phyloP scores from a whole-genome alignment of 1,284 basidiomycete genomes.

The Tilletiaria anomala region DNA sequence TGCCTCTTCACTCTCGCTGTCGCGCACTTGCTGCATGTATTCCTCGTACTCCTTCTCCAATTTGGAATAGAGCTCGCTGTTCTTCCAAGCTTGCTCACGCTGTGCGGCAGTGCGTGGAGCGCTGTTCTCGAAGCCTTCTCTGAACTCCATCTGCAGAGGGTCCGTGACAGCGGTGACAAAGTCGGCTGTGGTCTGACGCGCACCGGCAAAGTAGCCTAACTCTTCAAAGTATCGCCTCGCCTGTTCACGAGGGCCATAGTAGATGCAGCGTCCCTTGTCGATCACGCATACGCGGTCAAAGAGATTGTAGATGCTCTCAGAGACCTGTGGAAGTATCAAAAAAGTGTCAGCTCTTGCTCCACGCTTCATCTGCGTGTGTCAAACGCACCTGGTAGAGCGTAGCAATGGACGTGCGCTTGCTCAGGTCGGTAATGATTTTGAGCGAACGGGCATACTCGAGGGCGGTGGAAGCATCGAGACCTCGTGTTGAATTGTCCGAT shows the following conservation, averaged over 20 bases:
- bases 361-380: too few species aligned
- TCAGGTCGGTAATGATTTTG: slow-evolving; percentile 22
- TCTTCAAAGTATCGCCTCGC: slow-evolving; percentile 22
- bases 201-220: slow-evolving; percentile 22
- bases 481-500: slow-evolving; percentile 27
- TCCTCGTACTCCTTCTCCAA: slow-evolving; percentile 17
- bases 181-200: slow-evolving; percentile 27
- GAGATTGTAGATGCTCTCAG: slow-evolving; percentile 21
- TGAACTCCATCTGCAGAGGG: slow-evolving; percentile 48
- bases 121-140: slow-evolving; percentile 43
- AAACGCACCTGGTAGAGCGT: slow-evolving; percentile 32
- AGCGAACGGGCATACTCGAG: slow-evolving; percentile 25
- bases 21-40: slow-evolving; percentile 19
- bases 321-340: too few species aligned
- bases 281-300: slow-evolving; percentile 25
- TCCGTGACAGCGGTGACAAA: slow-evolving; percentile 54
- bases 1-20: slow-evolving; percentile 11
- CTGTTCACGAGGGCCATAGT: slow-evolving; percentile 23
- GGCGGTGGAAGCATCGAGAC: slow-evolving; percentile 25
- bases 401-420: slow-evolving; percentile 25
- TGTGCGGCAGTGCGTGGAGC: slow-evolving; percentile 43
- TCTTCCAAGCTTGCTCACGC: slow-evolving; percentile 20
- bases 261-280: slow-evolving; percentile 41
- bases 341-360: too few species aligned
- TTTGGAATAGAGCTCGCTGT: slow-evolving; percentile 12